These are phyloP conservation scores for Ophiostoma populinum DNA, from an alignment of 2,329 filamentous ascomycete species.

Conservation along the genomic window DNA sequence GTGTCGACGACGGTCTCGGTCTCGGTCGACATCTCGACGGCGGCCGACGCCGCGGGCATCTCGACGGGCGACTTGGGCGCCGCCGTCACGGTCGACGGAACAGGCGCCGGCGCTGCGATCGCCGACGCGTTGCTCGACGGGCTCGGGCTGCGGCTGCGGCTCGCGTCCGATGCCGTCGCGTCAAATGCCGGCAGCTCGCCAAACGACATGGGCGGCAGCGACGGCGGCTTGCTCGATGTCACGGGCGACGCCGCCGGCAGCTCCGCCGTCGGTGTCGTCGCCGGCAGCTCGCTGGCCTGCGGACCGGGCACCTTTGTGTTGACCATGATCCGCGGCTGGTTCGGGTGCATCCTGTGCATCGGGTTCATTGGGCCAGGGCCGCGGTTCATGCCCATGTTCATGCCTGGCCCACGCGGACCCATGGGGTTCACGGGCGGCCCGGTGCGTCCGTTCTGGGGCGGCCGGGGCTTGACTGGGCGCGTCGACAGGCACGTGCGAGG, in stretches of 20 bases:
- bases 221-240: not conserved
- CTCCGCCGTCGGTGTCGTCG: too few relatives aligned
- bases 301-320: slow-evolving; percentile 25
- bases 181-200: not conserved
- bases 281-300: slow-evolving; percentile 17
- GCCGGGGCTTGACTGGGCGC: slow-evolving; percentile 73
- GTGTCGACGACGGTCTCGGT: too few relatives aligned
- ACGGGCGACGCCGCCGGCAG: slow-evolving; percentile 5
- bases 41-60: not conserved
- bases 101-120: slow-evolving; percentile 16
- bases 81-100: slow-evolving; percentile 16
- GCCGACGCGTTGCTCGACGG: not conserved
- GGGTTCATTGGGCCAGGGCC: slow-evolving; percentile 20
- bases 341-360: too few relatives aligned
- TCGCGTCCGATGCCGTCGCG: not conserved
- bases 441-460: slow-evolving; percentile 27
- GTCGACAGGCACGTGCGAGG: slow-evolving; percentile 88
- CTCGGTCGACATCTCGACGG: too few relatives aligned
- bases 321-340: slow-evolving; percentile 18
- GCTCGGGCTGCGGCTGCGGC: slow-evolving; percentile 1
- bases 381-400: slow-evolving; percentile 3
- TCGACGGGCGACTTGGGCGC: slow-evolving; percentile 11
- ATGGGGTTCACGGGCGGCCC: slow-evolving; percentile 7
- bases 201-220: slow-evolving; percentile 2
- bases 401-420: not conserved